Percentiles rank a stretch among this genome's conserved stretches.
These are phyloP conservation scores for Candida tetrigidarum DNA, from an alignment of 1,139 yeast species.

Conservation along the genomic window DNA sequence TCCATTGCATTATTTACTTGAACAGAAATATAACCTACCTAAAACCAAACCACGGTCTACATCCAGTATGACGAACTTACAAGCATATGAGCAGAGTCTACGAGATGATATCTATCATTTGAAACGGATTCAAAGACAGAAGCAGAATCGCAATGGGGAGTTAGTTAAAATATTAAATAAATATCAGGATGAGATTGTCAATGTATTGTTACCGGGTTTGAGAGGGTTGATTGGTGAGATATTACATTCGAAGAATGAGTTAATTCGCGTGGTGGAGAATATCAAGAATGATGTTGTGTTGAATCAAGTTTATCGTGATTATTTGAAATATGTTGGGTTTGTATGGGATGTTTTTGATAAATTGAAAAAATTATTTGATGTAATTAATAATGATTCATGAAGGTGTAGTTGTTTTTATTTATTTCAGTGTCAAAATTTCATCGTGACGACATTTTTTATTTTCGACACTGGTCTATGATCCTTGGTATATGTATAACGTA, in stretches of 20 bases:
- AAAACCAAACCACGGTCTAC: background rate
- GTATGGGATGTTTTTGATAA: slow-evolving; percentile 1
- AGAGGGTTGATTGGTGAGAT: slow-evolving; percentile 20
- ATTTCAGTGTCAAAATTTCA: background rate
- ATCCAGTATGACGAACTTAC: background rate
- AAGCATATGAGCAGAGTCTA: background rate
- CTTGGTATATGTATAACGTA: too few species aligned
- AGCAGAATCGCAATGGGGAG: slow-evolving; percentile 26
- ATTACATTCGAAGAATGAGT: slow-evolving; percentile 7
- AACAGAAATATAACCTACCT: slow-evolving; percentile 20
- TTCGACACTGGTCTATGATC: too few species aligned
- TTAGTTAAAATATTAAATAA: slow-evolving; percentile 26
- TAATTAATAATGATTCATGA: background rate
- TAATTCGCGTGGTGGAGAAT: background rate
- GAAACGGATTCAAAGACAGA: slow-evolving; percentile 22
- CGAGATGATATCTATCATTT: slow-evolving; percentile 32
- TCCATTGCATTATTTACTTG: slow-evolving; percentile 22
- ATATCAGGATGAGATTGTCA: slow-evolving; percentile 33
- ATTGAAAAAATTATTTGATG: background rate
- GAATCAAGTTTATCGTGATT: slow-evolving; percentile 11
- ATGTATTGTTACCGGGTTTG: slow-evolving; percentile 34
- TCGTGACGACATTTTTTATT: background rate
- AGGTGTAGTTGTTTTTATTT: background rate
- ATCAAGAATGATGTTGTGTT: slow-evolving; percentile 7
- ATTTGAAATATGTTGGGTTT: slow-evolving; percentile 2